These are phyloP conservation scores for Claviceps sp. DNA, from an alignment of 2,329 filamentous ascomycete species.

Conservation along the genomic window DNA sequence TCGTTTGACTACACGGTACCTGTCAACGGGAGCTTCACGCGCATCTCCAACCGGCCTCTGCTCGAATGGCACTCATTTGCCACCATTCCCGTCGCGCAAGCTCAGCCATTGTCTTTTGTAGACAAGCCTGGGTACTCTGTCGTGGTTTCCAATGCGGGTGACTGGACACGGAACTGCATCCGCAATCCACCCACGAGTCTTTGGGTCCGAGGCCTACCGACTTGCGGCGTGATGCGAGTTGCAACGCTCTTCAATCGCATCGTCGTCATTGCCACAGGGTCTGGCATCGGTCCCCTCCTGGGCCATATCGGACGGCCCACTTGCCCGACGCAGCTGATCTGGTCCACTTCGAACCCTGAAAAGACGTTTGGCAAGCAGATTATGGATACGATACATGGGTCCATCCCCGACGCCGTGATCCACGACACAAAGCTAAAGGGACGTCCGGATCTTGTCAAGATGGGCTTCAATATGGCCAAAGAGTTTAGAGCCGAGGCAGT, in stretches of 20 bases:
- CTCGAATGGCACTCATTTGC: slow-evolving; percentile 67
- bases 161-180: slow-evolving; percentile 59
- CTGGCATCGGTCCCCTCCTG: slow-evolving; percentile 57
- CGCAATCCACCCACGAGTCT: slow-evolving; percentile 44
- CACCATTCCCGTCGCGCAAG: slow-evolving; percentile 47
- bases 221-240: slow-evolving; percentile 53
- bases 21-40: slow-evolving; percentile 30
- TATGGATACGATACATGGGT: slow-evolving; percentile 37
- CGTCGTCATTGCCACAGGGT: slow-evolving; percentile 57
- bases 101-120: slow-evolving; percentile 9
- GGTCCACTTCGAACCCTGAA: slow-evolving; percentile 50
- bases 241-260: slow-evolving; percentile 52
- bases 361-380: slow-evolving; percentile 48
- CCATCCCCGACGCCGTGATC: slow-evolving; percentile 50
- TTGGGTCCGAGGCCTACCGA: slow-evolving; percentile 56
- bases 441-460: slow-evolving; percentile 40
- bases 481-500: slow-evolving; percentile 53
- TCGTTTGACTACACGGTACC: slow-evolving; percentile 53
- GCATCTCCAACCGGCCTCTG: slow-evolving; percentile 49
- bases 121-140: slow-evolving; percentile 44
- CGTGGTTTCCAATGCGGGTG: slow-evolving; percentile 58
- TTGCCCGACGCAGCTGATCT: slow-evolving; percentile 47
- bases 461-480: slow-evolving; percentile 39
- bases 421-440: slow-evolving; percentile 50
- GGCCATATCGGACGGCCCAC: slow-evolving; percentile 40